Evolutionary conservation across 2,329 filamentous ascomycete species (phyloP), one percentile per base, ranked within the genome.

Genomic region (Dactylellina leptospora): DNA sequence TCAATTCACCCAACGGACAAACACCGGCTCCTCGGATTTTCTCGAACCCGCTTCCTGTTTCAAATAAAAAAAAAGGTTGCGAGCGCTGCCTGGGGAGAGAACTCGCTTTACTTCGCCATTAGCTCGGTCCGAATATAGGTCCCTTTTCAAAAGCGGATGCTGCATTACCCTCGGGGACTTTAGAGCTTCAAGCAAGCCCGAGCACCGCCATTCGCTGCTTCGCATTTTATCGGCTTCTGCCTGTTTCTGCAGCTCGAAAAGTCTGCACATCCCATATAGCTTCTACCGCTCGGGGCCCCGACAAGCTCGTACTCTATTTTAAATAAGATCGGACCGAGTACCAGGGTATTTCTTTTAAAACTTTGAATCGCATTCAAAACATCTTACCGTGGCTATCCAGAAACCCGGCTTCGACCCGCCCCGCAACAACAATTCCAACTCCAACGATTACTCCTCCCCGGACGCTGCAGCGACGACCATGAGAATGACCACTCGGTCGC

Each of bases 91-190:
- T 45, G 38, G 47, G 44, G 25, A 33, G 13, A 6, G 13, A 33
- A 13, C 18, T 45, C 40, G 40, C 40, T 45, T 45, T 45, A 4
- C n/a, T 45, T 45, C 18, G 13, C 30, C 30, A 6, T 30, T 56
- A 38, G 33, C 40, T 56, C 28, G 60, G 48, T 23, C 47, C 50
- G 60, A 50, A 48, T 56, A 56, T 36, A 60, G 25, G 36, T 40
- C 62, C 30, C 33, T 10, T 48, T 62, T 72, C 68, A 28, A 72
- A 72, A 72, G 59, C 51, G 68, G 68, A 63, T 55, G 48, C 54
- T 72, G 68, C 68, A 72, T 72, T 64, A 72, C 50, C 68, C 64
- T 72, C 68, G 68, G 68, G 59, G 54, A 72, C 68, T 72, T 72
- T 72, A 72, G n/a, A n/a, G 38, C 53, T 72, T 63, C 59, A 51